phyloP scores from a whole-genome alignment of 225 moss, liverwort and hornwort species.

The Polytrichum formosum region DNA sequence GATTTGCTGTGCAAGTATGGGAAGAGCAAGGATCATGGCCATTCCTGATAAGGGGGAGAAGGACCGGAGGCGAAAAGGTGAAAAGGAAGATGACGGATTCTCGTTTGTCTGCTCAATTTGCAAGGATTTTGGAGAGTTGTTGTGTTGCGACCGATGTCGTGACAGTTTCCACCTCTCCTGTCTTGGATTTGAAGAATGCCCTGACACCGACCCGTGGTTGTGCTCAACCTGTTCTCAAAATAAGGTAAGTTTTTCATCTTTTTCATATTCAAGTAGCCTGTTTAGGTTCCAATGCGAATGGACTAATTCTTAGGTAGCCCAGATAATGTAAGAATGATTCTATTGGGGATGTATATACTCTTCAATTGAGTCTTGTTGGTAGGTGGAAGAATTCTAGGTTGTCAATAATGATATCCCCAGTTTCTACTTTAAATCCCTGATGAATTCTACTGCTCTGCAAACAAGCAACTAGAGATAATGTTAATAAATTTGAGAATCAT shows the following conservation, averaged over 20 bases:
- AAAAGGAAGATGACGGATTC: constrained; percentile 53
- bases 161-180: constrained; percentile 69
- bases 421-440: too few species aligned
- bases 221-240: constrained; percentile 50
- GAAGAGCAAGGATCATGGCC: constrained; percentile 7
- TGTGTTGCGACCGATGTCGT: constrained; percentile 65
- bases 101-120: constrained; percentile 57
- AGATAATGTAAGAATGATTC: too few species aligned
- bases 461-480: too few species aligned
- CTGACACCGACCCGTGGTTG: constrained; percentile 55
- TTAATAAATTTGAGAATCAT: too few species aligned
- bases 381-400: too few species aligned
- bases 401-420: too few species aligned
- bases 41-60: neutral
- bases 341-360: too few species aligned
- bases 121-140: constrained; percentile 67
- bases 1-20: constrained; percentile 7
- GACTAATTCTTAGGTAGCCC: too few species aligned
- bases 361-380: too few species aligned
- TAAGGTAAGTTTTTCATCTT: constrained; percentile 29
- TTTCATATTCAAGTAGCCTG: too few species aligned
- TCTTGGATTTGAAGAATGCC: constrained; percentile 50
- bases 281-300: too few species aligned
- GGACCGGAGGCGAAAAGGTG: constrained; percentile 15
- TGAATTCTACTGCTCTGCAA: too few species aligned